phyloP scores from a whole-genome alignment of 495 filamentous ascomycete species.

The Penicillium arizonense region DNA sequence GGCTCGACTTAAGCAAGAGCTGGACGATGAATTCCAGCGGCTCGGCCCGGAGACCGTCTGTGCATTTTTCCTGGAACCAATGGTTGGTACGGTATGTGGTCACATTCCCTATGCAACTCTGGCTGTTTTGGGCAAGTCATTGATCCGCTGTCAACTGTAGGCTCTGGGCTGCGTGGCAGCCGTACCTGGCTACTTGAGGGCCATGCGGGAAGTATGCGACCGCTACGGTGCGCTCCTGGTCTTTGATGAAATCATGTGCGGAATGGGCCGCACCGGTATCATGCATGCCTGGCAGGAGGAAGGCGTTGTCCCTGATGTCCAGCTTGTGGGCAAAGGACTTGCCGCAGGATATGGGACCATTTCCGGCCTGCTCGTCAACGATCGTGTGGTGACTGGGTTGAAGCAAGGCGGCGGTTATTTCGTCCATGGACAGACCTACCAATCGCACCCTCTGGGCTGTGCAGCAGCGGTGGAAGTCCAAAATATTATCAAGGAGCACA shows the following conservation, averaged over 20 bases:
- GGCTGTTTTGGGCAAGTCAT: not conserved
- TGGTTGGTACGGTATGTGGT: not conserved
- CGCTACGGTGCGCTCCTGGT: conserved; percentile 48
- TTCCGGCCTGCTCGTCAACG: not conserved
- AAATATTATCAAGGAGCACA: not conserved
- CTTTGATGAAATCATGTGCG: conserved; percentile 52
- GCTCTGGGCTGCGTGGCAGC: not conserved
- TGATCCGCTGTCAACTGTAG: not conserved
- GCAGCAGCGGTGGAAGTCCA: not conserved
- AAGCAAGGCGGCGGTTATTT: not conserved
- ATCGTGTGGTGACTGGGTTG: not conserved
- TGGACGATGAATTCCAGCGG: not conserved
- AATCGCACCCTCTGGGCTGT: not conserved
- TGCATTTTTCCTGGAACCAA: not conserved
- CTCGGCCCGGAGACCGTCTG: not conserved
- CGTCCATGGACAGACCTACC: not conserved
- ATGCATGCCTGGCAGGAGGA: conserved; percentile 48
- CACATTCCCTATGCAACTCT: not conserved
- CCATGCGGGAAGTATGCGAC: conserved; percentile 42
- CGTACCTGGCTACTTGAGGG: conserved; percentile 37
- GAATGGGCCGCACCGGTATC: conserved; percentile 44
- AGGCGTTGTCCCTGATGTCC: conserved; percentile 45
- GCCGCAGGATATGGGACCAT: not conserved
- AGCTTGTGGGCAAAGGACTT: not conserved
- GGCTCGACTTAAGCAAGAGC: not conserved